These are phyloP conservation scores for Fusarium pseudograminearum DNA, from an alignment of 2,329 filamentous ascomycete species.

Conservation along the genomic window DNA sequence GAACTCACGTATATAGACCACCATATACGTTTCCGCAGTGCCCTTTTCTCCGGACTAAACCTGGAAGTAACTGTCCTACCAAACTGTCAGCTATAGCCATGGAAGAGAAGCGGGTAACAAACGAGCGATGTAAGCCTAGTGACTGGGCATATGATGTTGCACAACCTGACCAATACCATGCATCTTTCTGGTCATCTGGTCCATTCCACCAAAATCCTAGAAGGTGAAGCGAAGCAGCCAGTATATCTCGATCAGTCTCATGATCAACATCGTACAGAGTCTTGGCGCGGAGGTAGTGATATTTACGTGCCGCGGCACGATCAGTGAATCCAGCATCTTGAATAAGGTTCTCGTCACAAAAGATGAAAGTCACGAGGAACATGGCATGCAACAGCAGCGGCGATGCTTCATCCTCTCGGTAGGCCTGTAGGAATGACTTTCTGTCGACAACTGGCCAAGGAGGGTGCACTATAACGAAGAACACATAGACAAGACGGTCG, in stretches of 20 bases:
- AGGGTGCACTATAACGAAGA: constrained; percentile 31
- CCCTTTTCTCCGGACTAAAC: not conserved
- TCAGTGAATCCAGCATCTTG: constrained; percentile 26
- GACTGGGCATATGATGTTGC: constrained; percentile 36
- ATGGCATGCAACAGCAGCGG: constrained; percentile 22
- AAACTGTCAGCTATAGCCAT: rapidly evolving
- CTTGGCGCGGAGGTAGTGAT: constrained; percentile 36
- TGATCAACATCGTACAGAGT: constrained; percentile 33
- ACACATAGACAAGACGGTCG: constrained; percentile 15
- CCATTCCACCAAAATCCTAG: constrained; percentile 41
- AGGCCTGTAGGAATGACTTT: not conserved
- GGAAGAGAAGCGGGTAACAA: rapidly evolving
- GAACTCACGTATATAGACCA: constrained; percentile 38
- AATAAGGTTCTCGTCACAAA: constrained; percentile 22
- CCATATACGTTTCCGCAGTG: constrained; percentile 36
- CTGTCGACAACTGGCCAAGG: constrained; percentile 30
- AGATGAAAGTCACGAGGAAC: constrained; percentile 24
- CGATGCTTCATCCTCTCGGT: constrained; percentile 10
- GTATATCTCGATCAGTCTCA: constrained; percentile 13
- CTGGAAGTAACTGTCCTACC: not conserved
- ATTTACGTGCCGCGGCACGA: constrained; percentile 27
- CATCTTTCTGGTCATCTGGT: constrained; percentile 38
- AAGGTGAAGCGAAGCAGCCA: constrained; percentile 23
- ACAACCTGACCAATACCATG: constrained; percentile 40
- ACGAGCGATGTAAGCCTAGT: constrained; percentile 38